These are phyloP conservation scores for Magnaporthales sp. DNA, from an alignment of 2,329 filamentous ascomycete species.

Conservation along the genomic window DNA sequence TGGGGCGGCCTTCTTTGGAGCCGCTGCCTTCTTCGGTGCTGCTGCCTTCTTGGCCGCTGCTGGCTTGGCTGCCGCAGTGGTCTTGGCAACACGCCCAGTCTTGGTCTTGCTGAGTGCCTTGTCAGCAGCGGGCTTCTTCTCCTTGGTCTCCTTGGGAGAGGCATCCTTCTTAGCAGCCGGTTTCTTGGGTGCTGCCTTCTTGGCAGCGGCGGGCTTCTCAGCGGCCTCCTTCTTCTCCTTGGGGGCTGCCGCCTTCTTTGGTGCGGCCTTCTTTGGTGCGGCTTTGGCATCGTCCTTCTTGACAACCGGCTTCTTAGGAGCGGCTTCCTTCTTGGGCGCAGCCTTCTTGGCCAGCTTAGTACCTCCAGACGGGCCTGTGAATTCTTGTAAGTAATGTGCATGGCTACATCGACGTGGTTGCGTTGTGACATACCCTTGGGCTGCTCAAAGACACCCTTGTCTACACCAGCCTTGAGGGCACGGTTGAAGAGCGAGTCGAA, in stretches of 20 bases:
- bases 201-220: constrained; percentile 18
- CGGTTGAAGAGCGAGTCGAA: constrained; percentile 75
- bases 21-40: not conserved
- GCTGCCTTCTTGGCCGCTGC: not conserved
- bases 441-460: constrained; percentile 79
- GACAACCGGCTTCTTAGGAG: constrained; percentile 31
- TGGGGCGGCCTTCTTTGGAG: not conserved
- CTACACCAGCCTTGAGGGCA: constrained; percentile 71
- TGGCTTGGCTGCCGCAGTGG: not conserved
- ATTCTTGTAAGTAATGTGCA: constrained; percentile 3
- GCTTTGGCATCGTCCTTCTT: constrained; percentile 24
- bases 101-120: constrained; percentile 73
- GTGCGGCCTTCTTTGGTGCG: constrained; percentile 27
- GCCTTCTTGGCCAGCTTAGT: constrained; percentile 88
- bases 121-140: constrained; percentile 43
- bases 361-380: constrained; percentile 70
- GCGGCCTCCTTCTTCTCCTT: constrained; percentile 32
- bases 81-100: constrained; percentile 63
- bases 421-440: constrained; percentile 66
- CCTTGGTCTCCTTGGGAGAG: not conserved
- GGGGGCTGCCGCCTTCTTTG: constrained; percentile 36
- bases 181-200: constrained; percentile 37
- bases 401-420: not conserved
- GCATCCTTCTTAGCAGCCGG: constrained; percentile 31
- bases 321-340: constrained; percentile 23